A percentile compares a stretch with the other conserved stretches of the same genome.
phyloP scores from a whole-genome alignment of 73 alveolate species.

The Durusdinium trenchii region DNA sequence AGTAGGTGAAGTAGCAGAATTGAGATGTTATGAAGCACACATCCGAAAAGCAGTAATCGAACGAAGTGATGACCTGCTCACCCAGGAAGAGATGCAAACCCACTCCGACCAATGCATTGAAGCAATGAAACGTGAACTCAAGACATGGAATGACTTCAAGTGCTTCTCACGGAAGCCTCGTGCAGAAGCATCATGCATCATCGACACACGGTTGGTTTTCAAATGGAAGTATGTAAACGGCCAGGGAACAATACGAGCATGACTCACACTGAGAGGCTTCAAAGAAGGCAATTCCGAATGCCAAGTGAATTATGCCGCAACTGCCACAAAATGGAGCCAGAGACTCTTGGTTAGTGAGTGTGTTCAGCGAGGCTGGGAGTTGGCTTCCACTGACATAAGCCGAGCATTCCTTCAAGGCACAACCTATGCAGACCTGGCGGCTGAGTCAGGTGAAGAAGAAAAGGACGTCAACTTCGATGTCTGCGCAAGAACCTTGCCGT shows the following conservation, averaged over 20 bases:
- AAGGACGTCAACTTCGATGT: conserved; percentile 26
- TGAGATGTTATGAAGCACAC: not conserved
- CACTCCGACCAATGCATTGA: not conserved
- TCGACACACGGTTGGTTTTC: not conserved
- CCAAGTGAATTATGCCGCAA: not conserved
- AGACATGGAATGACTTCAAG: not conserved
- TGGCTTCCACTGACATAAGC: not conserved
- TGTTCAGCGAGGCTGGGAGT: not conserved
- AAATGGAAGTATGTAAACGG: conserved; percentile 25
- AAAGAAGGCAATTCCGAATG: not conserved
- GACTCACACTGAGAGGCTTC: conserved; percentile 19
- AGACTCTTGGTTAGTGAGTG: not conserved
- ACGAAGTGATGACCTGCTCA: not conserved
- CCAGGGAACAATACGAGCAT: not conserved
- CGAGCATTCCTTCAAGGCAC: conserved; percentile 33
- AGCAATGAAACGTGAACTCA: not conserved
- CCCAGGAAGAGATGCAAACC: not conserved
- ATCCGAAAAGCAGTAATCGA: conserved; percentile 6
- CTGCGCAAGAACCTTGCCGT: not conserved
- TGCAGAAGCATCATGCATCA: not conserved
- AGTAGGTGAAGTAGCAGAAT: not conserved
- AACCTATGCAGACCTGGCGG: not conserved
- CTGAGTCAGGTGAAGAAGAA: not conserved
- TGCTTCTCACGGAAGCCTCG: not conserved
- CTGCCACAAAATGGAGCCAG: conserved; percentile 6